Evolutionary conservation across 352 stramenopile genomes (phyloP).

Genomic region (Pythium dissimile): DNA sequence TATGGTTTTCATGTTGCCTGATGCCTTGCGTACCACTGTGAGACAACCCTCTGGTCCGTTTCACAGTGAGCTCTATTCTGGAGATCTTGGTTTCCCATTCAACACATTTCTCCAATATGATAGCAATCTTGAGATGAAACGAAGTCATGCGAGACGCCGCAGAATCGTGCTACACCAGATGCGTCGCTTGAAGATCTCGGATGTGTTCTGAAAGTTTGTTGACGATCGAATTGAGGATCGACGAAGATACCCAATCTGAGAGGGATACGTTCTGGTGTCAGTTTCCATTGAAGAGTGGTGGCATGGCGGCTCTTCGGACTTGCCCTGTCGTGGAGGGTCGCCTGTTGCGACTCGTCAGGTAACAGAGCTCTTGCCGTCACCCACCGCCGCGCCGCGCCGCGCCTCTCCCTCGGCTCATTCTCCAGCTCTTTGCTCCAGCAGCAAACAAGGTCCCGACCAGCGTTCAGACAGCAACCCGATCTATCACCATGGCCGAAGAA

Average conservation of each 20-base stretch:
- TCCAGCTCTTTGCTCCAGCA: constrained; percentile 12
- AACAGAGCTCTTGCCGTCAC: too few relatives aligned
- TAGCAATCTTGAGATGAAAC: too few relatives aligned
- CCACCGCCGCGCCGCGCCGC: too few relatives aligned
- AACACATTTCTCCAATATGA: too few relatives aligned
- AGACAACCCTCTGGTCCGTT: too few relatives aligned
- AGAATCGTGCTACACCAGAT: too few relatives aligned
- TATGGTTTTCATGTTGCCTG: too few relatives aligned
- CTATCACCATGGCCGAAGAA: constrained; percentile 20
- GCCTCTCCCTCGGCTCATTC: constrained; percentile 16
- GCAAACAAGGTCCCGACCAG: background rate
- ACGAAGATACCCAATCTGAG: background rate
- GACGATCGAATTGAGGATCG: background rate
- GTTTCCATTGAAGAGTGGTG: constrained; percentile 7
- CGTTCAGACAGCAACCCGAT: background rate
- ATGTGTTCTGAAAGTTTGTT: background rate
- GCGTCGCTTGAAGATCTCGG: constrained; percentile 9
- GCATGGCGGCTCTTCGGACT: constrained; percentile 1
- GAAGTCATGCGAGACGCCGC: too few relatives aligned
- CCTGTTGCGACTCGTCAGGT: too few relatives aligned
- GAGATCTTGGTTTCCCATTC: too few relatives aligned
- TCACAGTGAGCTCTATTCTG: too few relatives aligned
- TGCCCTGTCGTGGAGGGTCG: constrained; percentile 1
- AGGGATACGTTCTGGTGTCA: background rate
- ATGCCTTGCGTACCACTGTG: too few relatives aligned